phyloP scores from a whole-genome alignment of 495 filamentous ascomycete species.

The Copromyces sp. region DNA sequence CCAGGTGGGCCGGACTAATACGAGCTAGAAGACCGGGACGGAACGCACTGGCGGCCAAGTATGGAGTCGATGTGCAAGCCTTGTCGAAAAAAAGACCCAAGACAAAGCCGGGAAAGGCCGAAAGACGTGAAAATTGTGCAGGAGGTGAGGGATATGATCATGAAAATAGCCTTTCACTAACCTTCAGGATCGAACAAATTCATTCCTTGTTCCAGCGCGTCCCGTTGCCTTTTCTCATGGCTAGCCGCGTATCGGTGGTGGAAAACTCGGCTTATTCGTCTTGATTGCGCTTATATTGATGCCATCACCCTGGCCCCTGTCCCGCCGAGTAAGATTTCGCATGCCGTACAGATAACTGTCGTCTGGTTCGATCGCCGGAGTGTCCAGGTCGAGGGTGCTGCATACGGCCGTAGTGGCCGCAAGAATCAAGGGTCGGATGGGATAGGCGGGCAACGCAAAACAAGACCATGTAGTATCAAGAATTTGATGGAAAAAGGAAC shows the following conservation, averaged over 20 bases:
- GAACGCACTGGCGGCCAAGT: background rate
- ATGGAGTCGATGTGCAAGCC: background rate
- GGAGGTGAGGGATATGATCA: background rate
- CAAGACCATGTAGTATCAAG: background rate
- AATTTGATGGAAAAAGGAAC: background rate
- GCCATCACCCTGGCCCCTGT: slow-evolving; percentile 15
- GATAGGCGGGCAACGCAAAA: slow-evolving; percentile 3
- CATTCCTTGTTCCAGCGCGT: background rate
- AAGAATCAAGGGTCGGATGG: background rate
- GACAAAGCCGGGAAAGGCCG: background rate
- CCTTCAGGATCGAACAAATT: background rate
- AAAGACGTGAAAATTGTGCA: background rate
- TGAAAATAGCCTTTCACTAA: background rate
- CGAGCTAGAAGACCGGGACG: background rate
- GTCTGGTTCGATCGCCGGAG: slow-evolving; percentile 2
- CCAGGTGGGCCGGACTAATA: background rate
- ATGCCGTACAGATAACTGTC: background rate
- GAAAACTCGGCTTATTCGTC: slow-evolving; percentile 5
- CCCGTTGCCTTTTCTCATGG: background rate
- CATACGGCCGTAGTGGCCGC: background rate
- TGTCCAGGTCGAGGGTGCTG: background rate
- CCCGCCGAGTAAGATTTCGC: slow-evolving; percentile 6
- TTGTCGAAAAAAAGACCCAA: background rate
- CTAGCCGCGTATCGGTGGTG: background rate
- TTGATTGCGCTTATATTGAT: slow-evolving; percentile 23